Evolutionary conservation across 306 rosid species (phyloP).

Genomic region (Trifolium subterraneum): DNA sequence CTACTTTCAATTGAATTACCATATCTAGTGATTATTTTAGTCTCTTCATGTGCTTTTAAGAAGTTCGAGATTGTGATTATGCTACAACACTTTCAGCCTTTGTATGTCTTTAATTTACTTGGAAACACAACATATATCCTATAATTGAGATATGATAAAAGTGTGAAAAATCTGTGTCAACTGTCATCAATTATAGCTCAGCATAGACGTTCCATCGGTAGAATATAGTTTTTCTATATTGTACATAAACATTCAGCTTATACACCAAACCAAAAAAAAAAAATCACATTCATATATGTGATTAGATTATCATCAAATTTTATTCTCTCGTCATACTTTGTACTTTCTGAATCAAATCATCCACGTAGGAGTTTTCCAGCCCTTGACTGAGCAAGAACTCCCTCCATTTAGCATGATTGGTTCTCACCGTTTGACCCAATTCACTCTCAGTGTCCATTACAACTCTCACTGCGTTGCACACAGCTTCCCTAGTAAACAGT

Average conservation of each 20-base stretch:
- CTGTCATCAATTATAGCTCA: neutral
- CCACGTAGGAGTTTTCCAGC: constrained; percentile 56
- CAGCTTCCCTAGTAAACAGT: constrained; percentile 52
- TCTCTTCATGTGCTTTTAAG: neutral
- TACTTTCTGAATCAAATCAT: constrained; percentile 44
- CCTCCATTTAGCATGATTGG: constrained; percentile 58
- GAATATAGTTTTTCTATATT: neutral
- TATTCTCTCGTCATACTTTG: neutral
- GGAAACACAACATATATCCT: constrained; percentile 2
- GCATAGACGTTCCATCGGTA: constrained; percentile 1
- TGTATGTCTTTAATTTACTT: neutral
- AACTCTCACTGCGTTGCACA: constrained; percentile 49
- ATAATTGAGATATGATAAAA: neutral
- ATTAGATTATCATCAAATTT: neutral
- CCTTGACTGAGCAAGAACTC: constrained; percentile 47
- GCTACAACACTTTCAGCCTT: neutral
- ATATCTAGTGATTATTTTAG: neutral
- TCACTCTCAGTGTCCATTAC: constrained; percentile 56
- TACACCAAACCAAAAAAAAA: neutral
- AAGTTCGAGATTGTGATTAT: constrained; percentile 10
- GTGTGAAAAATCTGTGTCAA: neutral
- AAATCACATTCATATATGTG: neutral
- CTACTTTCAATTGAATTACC: constrained; percentile 11
- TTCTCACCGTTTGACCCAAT: constrained; percentile 48
- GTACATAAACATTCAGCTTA: constrained; percentile 23